These are phyloP conservation scores for Cyclocybe cylindracea DNA, from an alignment of 768 basidiomycete genomes.

Conservation along the genomic window DNA sequence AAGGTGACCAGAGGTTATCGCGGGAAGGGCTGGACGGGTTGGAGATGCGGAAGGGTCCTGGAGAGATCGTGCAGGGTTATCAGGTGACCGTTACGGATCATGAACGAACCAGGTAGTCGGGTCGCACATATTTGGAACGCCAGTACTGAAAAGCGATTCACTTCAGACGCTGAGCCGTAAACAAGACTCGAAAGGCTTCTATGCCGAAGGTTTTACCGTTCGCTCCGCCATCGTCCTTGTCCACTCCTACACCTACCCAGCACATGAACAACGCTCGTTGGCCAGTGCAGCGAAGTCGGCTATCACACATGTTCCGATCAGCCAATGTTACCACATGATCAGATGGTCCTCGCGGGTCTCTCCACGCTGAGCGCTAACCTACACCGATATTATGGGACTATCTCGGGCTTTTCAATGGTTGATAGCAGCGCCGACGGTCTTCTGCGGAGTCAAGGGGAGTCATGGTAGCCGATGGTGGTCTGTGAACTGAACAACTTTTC, in stretches of 20 bases:
- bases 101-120: constrained; percentile 65
- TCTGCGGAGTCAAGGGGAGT: constrained; percentile 69
- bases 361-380: constrained; percentile 97
- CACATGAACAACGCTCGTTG: constrained; percentile 80
- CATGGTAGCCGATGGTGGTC: constrained; percentile 91
- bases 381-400: constrained; percentile 86
- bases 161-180: constrained; percentile 50
- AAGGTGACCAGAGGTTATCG: constrained; percentile 66
- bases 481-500: constrained; percentile 83
- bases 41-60: constrained; percentile 77
- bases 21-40: constrained; percentile 74
- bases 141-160: not conserved
- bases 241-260: constrained; percentile 90
- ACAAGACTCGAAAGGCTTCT: constrained; percentile 68
- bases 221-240: constrained; percentile 86
- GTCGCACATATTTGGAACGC: not conserved
- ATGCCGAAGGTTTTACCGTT: constrained; percentile 83
- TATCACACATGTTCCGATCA: constrained; percentile 88
- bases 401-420: constrained; percentile 89
- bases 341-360: constrained; percentile 94
- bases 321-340: constrained; percentile 90
- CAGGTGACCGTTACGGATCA: constrained; percentile 87
- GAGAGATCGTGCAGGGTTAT: constrained; percentile 81
- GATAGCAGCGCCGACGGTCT: constrained; percentile 65
- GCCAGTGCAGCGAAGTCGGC: constrained; percentile 73